These are phyloP conservation scores for Seminavis robusta DNA, from an alignment of 108 stramenopile genomes.

Conservation along the genomic window DNA sequence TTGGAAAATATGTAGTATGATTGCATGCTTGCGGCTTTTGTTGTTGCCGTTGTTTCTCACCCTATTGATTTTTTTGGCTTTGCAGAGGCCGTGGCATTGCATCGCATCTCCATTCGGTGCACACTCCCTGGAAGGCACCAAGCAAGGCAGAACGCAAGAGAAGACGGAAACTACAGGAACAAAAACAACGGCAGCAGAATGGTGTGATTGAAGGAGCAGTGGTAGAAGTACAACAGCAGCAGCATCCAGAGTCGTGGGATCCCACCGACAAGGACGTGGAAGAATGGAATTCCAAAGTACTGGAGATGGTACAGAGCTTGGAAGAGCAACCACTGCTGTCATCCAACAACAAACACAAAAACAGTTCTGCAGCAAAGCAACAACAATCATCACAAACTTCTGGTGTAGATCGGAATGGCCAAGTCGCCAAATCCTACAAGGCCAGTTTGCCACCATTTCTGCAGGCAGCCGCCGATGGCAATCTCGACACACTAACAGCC, in stretches of 20 bases:
- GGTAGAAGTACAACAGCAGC: not conserved
- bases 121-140: conserved; percentile 86
- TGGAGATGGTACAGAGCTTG: conserved; percentile 42
- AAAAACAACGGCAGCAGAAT: not conserved
- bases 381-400: not conserved
- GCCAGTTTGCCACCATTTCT: conserved; percentile 69
- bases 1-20: too few species aligned
- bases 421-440: conserved; percentile 41
- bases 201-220: not conserved
- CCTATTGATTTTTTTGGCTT: too few species aligned
- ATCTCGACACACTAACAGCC: conserved; percentile 22
- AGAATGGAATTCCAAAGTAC: conserved; percentile 59
- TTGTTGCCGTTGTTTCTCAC: too few species aligned
- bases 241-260: conserved; percentile 24
- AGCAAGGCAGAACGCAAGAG: conserved; percentile 3
- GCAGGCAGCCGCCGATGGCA: conserved; percentile 66
- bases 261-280: conserved; percentile 58
- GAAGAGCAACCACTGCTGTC: conserved; percentile 25
- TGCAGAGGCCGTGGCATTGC: conserved; percentile 81
- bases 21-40: too few species aligned
- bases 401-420: conserved; percentile 49
- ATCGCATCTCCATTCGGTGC: conserved; percentile 75
- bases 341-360: not conserved
- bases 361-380: conserved; percentile 5
- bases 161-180: not conserved